These are phyloP conservation scores for Clausena lansium DNA, from an alignment of 345 rosid genomes.

Conservation along the genomic window DNA sequence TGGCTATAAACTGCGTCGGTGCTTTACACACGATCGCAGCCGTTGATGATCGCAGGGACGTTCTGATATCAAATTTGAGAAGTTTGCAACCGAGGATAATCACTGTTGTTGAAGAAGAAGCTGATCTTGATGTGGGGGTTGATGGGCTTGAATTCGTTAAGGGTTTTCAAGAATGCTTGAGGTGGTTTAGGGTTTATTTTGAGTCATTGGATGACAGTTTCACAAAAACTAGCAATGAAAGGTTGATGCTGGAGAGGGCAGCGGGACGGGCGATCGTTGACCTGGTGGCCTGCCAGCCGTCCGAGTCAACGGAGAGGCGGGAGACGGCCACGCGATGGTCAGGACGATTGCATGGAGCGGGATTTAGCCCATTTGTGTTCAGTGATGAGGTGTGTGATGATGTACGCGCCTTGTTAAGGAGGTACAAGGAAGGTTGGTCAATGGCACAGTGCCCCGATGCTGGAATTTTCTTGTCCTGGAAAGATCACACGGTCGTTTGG, in stretches of 20 bases:
- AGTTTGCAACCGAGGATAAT: conserved; percentile 67
- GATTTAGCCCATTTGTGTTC: conserved; percentile 42
- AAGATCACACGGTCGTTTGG: conserved; percentile 96
- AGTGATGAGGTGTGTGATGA: conserved; percentile 95
- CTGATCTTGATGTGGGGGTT: conserved; percentile 65
- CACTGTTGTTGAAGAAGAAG: conserved; percentile 91
- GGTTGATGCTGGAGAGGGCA: conserved; percentile 78
- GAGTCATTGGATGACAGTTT: conserved; percentile 83
- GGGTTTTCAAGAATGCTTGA: conserved; percentile 68
- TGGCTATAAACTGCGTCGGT: conserved; percentile 74
- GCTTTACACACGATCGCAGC: conserved; percentile 58
- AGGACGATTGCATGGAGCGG: conserved; percentile 53
- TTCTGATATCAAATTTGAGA: conserved; percentile 57
- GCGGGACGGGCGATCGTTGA: conserved; percentile 80
- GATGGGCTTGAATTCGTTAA: conserved; percentile 67
- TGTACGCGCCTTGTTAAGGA: conserved; percentile 81
- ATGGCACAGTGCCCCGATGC: conserved; percentile 65
- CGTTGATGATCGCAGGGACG: conserved; percentile 53
- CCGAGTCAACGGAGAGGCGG: conserved; percentile 66
- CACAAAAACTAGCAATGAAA: conserved; percentile 71
- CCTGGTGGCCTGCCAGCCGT: conserved; percentile 70
- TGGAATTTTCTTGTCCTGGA: conserved; percentile 93
- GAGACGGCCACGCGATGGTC: conserved; percentile 85
- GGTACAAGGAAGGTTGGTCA: conserved; percentile 94
- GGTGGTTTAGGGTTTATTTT: conserved; percentile 93